Evolutionary conservation across 257 asterid genomes (phyloP).

Genomic region (Solanum pinnatisectum): DNA sequence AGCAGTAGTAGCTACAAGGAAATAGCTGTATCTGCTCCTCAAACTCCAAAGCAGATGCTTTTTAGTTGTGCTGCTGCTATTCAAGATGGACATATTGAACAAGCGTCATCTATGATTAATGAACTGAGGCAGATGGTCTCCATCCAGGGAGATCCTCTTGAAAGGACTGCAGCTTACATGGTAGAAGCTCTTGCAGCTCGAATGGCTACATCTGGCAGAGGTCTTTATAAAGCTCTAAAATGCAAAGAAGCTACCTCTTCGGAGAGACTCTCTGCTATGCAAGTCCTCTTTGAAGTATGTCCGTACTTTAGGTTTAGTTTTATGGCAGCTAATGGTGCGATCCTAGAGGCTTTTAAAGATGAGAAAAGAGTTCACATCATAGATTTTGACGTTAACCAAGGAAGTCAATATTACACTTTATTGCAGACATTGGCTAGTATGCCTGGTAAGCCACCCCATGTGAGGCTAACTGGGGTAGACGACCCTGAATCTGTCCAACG

Average conservation of each 20-base stretch:
- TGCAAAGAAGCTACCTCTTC: slow-evolving; percentile 76
- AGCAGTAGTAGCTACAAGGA: slow-evolving; percentile 38
- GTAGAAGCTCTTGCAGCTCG: slow-evolving; percentile 93
- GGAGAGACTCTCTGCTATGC: slow-evolving; percentile 87
- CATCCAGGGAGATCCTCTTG: slow-evolving; percentile 80
- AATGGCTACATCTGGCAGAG: slow-evolving; percentile 76
- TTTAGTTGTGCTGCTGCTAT: slow-evolving; percentile 68
- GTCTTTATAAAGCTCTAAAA: slow-evolving; percentile 74
- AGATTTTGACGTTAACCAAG: slow-evolving; percentile 91
- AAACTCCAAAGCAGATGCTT: slow-evolving; percentile 56
- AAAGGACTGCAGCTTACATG: slow-evolving; percentile 86
- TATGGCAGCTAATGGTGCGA: slow-evolving; percentile 85
- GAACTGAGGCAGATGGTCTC: slow-evolving; percentile 70
- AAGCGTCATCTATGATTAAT: slow-evolving; percentile 48
- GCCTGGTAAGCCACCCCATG: slow-evolving; percentile 46
- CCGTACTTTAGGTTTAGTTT: slow-evolving; percentile 90
- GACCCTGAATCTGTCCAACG: slow-evolving; percentile 95
- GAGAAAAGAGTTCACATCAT: slow-evolving; percentile 68
- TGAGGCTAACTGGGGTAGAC: slow-evolving; percentile 75
- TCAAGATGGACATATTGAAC: slow-evolving; percentile 35
- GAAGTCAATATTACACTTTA: slow-evolving; percentile 84
- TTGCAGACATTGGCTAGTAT: slow-evolving; percentile 52
- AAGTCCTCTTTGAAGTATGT: slow-evolving; percentile 89
- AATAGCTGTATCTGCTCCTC: slow-evolving; percentile 12
- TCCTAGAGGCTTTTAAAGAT: slow-evolving; percentile 53